A percentile compares a stretch with the other conserved stretches of the same genome.
Evolutionary conservation across 257 asterid species (phyloP).

Genomic region (Solanum sitiens): DNA sequence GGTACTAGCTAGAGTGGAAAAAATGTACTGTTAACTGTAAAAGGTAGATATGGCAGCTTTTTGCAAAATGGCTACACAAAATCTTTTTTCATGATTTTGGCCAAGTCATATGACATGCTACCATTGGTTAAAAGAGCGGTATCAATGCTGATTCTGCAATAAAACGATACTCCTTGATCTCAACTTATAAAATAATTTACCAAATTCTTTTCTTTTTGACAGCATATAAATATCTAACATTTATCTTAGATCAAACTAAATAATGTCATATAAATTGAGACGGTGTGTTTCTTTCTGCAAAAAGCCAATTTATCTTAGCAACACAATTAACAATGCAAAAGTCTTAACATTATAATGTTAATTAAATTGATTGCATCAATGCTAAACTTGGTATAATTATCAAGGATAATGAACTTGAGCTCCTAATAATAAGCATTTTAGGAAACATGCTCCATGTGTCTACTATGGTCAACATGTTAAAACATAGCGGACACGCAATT

Average conservation of each 20-base stretch:
- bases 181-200: background rate
- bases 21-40: background rate
- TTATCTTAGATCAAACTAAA: too few species aligned
- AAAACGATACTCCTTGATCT: background rate
- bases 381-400: too few species aligned
- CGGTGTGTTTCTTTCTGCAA: background rate
- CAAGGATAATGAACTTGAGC: background rate
- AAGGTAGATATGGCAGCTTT: background rate
- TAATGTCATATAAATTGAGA: too few species aligned
- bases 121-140: background rate
- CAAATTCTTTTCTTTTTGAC: too few species aligned
- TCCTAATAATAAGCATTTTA: too few species aligned
- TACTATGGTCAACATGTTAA: too few species aligned
- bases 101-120: background rate
- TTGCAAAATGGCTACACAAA: background rate
- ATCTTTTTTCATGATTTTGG: background rate
- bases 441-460: too few species aligned
- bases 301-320: background rate
- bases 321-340: background rate
- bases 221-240: too few species aligned
- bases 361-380: too few species aligned
- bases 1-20: background rate
- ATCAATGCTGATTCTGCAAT: background rate
- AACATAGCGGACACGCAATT: too few species aligned
- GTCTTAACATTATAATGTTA: background rate